Evolutionary conservation across 129 eudicot species (phyloP).

Genomic region (Pittosporum tobira): DNA sequence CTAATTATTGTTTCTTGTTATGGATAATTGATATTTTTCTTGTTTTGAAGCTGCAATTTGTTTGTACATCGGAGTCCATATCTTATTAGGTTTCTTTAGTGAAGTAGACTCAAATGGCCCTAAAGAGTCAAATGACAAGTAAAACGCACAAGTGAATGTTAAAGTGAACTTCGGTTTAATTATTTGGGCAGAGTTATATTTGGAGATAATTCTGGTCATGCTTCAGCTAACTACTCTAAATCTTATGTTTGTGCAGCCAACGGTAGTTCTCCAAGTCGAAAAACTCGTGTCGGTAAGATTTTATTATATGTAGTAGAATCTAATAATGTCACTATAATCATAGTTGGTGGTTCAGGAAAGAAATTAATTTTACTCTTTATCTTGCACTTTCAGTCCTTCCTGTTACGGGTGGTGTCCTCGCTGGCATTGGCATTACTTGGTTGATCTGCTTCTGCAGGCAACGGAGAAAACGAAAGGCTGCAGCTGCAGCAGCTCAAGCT

Average conservation of each 20-base stretch:
- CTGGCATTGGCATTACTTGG: constrained; percentile 32
- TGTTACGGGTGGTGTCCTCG: constrained; percentile 42
- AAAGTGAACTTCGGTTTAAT: too few species aligned
- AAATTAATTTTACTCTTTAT: constrained; percentile 1
- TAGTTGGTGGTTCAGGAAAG: constrained; percentile 8
- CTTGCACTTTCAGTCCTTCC: constrained; percentile 38
- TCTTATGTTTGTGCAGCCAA: constrained; percentile 21
- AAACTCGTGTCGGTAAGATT: constrained; percentile 16
- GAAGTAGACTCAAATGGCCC: too few species aligned
- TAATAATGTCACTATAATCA: constrained; percentile 1
- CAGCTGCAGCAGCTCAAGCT: too few species aligned
- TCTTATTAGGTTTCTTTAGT: too few species aligned
- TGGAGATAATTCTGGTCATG: neutral
- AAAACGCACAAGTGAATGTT: too few species aligned
- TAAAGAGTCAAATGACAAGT: too few species aligned
- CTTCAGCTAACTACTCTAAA: constrained; percentile 12
- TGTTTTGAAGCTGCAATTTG: too few species aligned
- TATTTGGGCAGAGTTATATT: too few species aligned
- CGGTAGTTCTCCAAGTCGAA: neutral
- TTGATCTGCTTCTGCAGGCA: constrained; percentile 25
- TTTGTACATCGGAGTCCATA: too few species aligned
- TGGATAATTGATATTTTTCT: too few species aligned
- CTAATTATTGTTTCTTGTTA: too few species aligned
- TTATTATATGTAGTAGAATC: neutral
- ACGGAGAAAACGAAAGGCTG: constrained; percentile 28